A percentile compares a stretch with the other conserved stretches of the same genome.
Conservation (phyloP, 1,284 basidiomycete species). For the Tranzscheliella williamsii region DNA sequence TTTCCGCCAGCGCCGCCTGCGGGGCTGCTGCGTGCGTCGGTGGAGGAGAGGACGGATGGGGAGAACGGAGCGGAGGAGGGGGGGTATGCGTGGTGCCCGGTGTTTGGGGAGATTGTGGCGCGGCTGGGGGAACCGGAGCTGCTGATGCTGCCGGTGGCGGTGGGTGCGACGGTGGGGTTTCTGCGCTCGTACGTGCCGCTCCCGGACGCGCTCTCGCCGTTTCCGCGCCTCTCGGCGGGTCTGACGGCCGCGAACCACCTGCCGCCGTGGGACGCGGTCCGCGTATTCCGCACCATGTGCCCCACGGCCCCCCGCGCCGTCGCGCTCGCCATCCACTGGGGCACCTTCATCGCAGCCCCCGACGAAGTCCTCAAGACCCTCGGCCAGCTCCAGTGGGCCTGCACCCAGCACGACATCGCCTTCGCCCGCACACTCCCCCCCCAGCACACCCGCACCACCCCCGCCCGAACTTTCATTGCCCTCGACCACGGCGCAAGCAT, state of each 20-base stretch:
- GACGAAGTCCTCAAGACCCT: constrained; percentile 36
- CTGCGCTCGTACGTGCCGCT: constrained; percentile 50
- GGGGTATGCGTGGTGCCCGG: constrained; percentile 48
- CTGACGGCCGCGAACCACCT: constrained; percentile 56
- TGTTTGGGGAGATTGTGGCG: constrained; percentile 43
- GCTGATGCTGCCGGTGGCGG: constrained; percentile 53
- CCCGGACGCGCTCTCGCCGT: constrained; percentile 37
- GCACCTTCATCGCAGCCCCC: constrained; percentile 30
- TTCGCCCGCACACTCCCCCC: constrained; percentile 2
- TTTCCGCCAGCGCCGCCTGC: constrained; percentile 23
- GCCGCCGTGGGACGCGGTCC: constrained; percentile 51
- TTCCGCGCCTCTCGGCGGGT: constrained; percentile 44
- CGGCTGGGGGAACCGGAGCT: constrained; percentile 44
- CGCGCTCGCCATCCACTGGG: constrained; percentile 36
- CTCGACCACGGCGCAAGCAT: constrained; percentile 34
- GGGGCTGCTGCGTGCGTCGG: too few species aligned
- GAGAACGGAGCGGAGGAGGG: too few species aligned
- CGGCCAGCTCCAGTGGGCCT: constrained; percentile 30
- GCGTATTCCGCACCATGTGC: constrained; percentile 38
- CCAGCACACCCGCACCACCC: background rate
- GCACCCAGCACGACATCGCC: constrained; percentile 4
- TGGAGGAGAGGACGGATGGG: too few species aligned
- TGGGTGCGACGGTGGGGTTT: constrained; percentile 56
- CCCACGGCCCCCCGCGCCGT: constrained; percentile 2
- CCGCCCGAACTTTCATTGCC: constrained; percentile 20